Conservation (phyloP, 352 stramenopile genomes). For the Globisporangium acanthophoron region DNA sequence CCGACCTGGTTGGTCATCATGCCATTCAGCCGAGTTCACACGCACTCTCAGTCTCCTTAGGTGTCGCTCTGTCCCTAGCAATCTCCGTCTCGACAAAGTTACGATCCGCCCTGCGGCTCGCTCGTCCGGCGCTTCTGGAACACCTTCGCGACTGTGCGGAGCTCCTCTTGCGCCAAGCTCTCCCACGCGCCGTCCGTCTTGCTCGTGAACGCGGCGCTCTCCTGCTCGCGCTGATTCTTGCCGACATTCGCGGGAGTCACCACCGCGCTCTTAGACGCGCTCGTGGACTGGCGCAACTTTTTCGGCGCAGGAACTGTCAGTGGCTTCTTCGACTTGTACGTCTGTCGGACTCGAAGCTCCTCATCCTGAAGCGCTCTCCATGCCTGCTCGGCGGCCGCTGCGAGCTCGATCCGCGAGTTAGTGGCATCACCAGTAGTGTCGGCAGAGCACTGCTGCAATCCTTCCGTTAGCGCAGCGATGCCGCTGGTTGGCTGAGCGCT, state of each 20-base stretch:
- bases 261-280: background rate
- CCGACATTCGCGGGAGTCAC: background rate
- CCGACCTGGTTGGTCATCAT: background rate
- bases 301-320: background rate
- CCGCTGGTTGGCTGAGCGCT: background rate
- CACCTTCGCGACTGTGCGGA: conserved; percentile 12
- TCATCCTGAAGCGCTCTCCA: conserved; percentile 56
- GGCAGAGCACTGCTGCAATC: conserved; percentile 5
- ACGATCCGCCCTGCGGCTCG: too few relatives aligned
- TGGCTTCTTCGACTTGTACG: conserved; percentile 8
- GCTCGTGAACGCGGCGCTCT: conserved; percentile 4
- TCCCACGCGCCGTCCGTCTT: conserved; percentile 17
- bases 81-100: too few relatives aligned
- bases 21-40: too few relatives aligned
- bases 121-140: conserved; percentile 9
- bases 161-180: conserved; percentile 15
- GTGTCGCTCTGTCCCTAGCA: background rate
- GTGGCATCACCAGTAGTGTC: background rate
- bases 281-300: conserved; percentile 6
- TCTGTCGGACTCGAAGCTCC: conserved; percentile 33
- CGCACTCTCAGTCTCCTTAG: too few relatives aligned
- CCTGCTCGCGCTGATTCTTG: background rate
- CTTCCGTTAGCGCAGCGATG: background rate
- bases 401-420: conserved; percentile 3
- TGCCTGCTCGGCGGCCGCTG: conserved; percentile 20